Evolutionary conservation across 2,329 filamentous ascomycete species (phyloP), one percentile per base, ranked within the genome.

Genomic region (Colletotrichum limetticola): DNA sequence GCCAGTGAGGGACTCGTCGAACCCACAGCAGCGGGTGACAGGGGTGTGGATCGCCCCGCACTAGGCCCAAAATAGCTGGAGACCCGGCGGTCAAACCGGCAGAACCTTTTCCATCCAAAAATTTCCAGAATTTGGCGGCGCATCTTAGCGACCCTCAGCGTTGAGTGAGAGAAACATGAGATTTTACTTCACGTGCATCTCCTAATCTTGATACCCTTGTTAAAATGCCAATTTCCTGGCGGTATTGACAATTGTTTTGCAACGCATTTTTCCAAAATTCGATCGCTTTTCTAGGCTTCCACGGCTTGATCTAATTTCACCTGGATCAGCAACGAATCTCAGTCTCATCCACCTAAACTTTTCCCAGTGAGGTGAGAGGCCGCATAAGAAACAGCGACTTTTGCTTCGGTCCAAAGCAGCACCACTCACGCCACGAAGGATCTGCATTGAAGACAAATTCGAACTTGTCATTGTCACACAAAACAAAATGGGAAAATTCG

Each of bases 401-500:
- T 19, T 16, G 22, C 11, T 56, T 14, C 32, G 5, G 35, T 42
- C 30, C 56, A 46, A 1, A 32, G 53, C 3, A 42, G 14, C n/a
- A 1, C 5, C 4, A 26, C 9, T 19, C 5, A 37, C 1, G 19
- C 4, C 22, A 65, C 22, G 7, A 30, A 11, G 24, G 1, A 57
- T 28, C 16, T 30, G 5, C 7, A 30, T 28, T 32, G 19, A 4
- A 22, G 32, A 26, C 22, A 28, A 1, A 2, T 5, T 16, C 8
- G n/a, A 37, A 5, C 5, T 5, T 22, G 19, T n/a, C 62, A 30
- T 5, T 22, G 6, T n/a, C 62, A 30, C 5, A 14, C 12, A 9
- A 58, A 55, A 61, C 69, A 81, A 77, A 19, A 90, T 90, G 87
- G 60, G 55, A 2, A 88, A 77, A 83, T 92, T 91, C 75, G 88